These are phyloP conservation scores for Chytridium lagenaria DNA, from an alignment of 371 early-diverging fungal species.

Conservation along the genomic window DNA sequence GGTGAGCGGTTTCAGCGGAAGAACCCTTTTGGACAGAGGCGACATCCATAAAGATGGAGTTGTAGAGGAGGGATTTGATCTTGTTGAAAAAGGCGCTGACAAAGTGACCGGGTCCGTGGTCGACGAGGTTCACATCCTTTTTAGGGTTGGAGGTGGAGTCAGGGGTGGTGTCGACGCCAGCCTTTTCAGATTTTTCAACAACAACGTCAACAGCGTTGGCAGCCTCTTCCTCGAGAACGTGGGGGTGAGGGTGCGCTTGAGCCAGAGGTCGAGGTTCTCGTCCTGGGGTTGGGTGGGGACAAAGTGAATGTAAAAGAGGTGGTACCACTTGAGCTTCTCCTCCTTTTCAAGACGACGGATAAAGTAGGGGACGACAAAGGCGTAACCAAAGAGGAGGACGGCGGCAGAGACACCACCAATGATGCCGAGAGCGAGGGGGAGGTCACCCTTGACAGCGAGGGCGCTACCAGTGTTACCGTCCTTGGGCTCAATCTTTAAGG, in stretches of 20 bases:
- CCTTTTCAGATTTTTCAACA: slow-evolving; percentile 12
- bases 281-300: slow-evolving; percentile 46
- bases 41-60: slow-evolving; percentile 16
- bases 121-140: too few relatives aligned
- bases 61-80: slow-evolving; percentile 9
- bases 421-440: slow-evolving; percentile 59
- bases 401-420: slow-evolving; percentile 64
- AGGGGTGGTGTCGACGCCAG: slow-evolving; percentile 1
- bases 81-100: too few relatives aligned
- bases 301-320: slow-evolving; percentile 62
- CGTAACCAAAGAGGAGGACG: slow-evolving; percentile 61
- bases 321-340: slow-evolving; percentile 75
- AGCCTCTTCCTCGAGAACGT: slow-evolving; percentile 21
- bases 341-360: slow-evolving; percentile 66
- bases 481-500: slow-evolving; percentile 37
- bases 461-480: slow-evolving; percentile 6
- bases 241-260: slow-evolving; percentile 29
- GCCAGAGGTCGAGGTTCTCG: slow-evolving; percentile 22
- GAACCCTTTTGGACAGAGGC: slow-evolving; percentile 11
- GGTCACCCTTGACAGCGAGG: slow-evolving; percentile 21
- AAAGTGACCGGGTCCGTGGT: too few relatives aligned
- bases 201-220: slow-evolving; percentile 8
- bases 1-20: slow-evolving; percentile 23
- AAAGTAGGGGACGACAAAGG: slow-evolving; percentile 72
- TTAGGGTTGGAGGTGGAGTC: not conserved